Evolutionary conservation across 2,329 filamentous ascomycete species (phyloP).

Genomic region (Fragosphaeria purpurea): DNA sequence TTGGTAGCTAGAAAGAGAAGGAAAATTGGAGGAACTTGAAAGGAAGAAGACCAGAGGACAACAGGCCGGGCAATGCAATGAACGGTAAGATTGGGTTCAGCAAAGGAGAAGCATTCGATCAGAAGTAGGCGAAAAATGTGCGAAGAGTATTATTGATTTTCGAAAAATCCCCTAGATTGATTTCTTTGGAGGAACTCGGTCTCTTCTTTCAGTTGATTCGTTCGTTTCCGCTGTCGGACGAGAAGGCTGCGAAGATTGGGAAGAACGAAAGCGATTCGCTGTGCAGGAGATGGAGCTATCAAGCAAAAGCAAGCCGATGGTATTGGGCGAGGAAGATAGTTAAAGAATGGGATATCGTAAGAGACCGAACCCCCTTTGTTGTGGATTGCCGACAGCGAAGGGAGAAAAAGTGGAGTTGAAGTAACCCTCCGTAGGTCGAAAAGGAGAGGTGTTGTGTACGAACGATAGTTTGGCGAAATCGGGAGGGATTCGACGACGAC

Average conservation of each 20-base stretch:
- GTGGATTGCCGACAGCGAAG: conserved; percentile 1
- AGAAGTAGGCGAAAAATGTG: not conserved
- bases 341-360: not conserved
- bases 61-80: no score
- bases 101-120: not conserved
- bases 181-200: no score
- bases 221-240: no score
- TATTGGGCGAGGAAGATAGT: not conserved
- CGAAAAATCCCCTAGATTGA: no score
- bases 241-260: no score
- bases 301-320: no score
- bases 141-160: not conserved
- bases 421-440: not conserved
- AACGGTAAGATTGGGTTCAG: no score
- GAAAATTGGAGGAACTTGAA: conserved; percentile 6
- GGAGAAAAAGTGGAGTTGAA: conserved; percentile 5
- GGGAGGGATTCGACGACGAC: no score
- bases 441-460: no score
- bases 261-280: conserved; percentile 1
- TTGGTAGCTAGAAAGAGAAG: not conserved
- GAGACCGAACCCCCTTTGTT: conserved; percentile 1
- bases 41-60: conserved; percentile 8
- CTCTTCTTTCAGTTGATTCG: no score
- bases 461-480: no score
- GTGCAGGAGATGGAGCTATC: not conserved